These are phyloP conservation scores for Marasmius tenuissimus DNA, from an alignment of 1,284 basidiomycete species.

Conservation along the genomic window DNA sequence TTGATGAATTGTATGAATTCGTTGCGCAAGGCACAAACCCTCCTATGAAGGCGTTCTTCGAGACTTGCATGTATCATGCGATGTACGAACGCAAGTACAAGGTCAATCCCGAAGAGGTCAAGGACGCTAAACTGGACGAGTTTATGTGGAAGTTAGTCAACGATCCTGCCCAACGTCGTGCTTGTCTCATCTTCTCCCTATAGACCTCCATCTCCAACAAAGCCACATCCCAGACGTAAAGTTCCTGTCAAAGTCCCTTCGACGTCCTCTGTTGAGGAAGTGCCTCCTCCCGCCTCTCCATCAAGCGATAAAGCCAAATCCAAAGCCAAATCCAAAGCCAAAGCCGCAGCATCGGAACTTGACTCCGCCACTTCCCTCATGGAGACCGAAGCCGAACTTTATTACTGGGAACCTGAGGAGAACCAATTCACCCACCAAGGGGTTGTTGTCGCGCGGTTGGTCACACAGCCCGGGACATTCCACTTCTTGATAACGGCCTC, in stretches of 20 bases:
- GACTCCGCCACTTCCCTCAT: constrained; percentile 1
- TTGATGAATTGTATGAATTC: constrained; percentile 83
- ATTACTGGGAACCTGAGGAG: constrained; percentile 71
- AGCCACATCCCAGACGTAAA: constrained; percentile 20
- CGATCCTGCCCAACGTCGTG: constrained; percentile 1
- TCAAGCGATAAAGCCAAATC: constrained; percentile 9
- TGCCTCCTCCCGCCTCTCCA: not conserved
- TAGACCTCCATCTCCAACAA: constrained; percentile 36
- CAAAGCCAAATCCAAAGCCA: constrained; percentile 3
- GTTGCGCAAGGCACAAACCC: constrained; percentile 78
- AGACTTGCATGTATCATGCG: constrained; percentile 91
- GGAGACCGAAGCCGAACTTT: constrained; percentile 49
- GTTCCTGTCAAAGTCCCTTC: constrained; percentile 18
- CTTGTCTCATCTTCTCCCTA: not conserved
- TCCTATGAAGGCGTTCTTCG: constrained; percentile 86
- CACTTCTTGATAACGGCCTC: constrained; percentile 67
- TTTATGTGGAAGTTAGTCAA: constrained; percentile 74
- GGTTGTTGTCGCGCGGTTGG: constrained; percentile 69
- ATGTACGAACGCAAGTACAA: constrained; percentile 92
- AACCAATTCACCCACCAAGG: constrained; percentile 78
- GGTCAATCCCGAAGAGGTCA: constrained; percentile 66
- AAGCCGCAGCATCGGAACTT: constrained; percentile 2
- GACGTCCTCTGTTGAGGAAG: constrained; percentile 12
- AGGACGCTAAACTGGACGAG: constrained; percentile 70
- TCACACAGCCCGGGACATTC: constrained; percentile 47